Evolutionary conservation across 768 basidiomycete genomes (phyloP).

Genomic region (Ephemerocybe angulata): DNA sequence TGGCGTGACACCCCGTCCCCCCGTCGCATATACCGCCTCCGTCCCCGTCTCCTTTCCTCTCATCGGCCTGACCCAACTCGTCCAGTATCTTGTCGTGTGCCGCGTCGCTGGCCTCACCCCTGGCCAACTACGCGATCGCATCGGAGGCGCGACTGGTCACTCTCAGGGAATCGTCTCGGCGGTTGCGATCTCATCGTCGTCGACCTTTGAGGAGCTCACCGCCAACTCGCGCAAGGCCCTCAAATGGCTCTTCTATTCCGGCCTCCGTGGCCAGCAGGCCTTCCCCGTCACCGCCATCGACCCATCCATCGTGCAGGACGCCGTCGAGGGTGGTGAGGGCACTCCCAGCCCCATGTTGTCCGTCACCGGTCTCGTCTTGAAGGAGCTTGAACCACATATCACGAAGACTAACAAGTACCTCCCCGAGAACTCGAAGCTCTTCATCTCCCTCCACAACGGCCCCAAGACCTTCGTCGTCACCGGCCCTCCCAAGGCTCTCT

Average conservation of each 20-base stretch:
- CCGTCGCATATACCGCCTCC: slow-evolving; percentile 83
- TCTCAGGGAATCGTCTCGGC: slow-evolving; percentile 97
- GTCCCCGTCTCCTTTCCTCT: slow-evolving; percentile 93
- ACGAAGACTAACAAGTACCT: slow-evolving; percentile 86
- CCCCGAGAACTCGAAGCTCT: slow-evolving; percentile 70
- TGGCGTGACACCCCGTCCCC: slow-evolving; percentile 64
- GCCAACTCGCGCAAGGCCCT: slow-evolving; percentile 79
- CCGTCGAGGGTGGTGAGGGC: slow-evolving; percentile 91
- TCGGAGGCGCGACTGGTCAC: slow-evolving; percentile 92
- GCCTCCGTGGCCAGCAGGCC: slow-evolving; percentile 87
- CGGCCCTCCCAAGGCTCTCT: slow-evolving; percentile 86
- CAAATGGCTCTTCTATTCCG: slow-evolving; percentile 90
- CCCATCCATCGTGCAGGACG: slow-evolving; percentile 81
- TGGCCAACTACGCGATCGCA: slow-evolving; percentile 68
- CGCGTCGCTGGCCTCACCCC: slow-evolving; percentile 73
- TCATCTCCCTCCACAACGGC: slow-evolving; percentile 91
- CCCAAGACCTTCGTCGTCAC: slow-evolving; percentile 89
- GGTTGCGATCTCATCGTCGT: slow-evolving; percentile 80
- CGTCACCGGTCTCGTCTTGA: slow-evolving; percentile 74
- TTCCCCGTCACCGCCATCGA: slow-evolving; percentile 93
- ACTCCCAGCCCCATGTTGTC: slow-evolving; percentile 91
- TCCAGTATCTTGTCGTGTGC: slow-evolving; percentile 84
- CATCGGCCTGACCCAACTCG: slow-evolving; percentile 93
- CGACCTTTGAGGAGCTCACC: slow-evolving; percentile 68
- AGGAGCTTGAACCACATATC: slow-evolving; percentile 78